A percentile compares a stretch with the other conserved stretches of the same genome.
Conservation (phyloP, 441 rosid species). For the Omphalea diandra region DNA sequence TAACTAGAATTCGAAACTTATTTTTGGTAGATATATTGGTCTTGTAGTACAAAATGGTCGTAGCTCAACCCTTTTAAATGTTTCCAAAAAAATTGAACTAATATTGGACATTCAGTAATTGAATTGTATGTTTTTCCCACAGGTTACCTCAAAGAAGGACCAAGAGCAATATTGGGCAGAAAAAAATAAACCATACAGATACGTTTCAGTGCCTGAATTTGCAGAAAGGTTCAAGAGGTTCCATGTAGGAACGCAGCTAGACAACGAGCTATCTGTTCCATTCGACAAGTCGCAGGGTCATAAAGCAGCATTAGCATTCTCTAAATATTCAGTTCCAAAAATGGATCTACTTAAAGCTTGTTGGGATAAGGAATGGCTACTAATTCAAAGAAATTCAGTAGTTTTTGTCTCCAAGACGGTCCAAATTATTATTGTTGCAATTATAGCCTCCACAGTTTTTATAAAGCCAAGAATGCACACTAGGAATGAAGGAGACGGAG, state of each 20-base stretch:
- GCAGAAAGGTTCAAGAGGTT: constrained; percentile 54
- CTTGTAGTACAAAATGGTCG: no score
- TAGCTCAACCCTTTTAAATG: no score
- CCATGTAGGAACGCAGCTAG: constrained; percentile 56
- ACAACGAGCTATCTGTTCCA: constrained; percentile 56
- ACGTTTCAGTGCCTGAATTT: constrained; percentile 63
- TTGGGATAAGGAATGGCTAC: constrained; percentile 79
- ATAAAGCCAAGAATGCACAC: constrained; percentile 52
- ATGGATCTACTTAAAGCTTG: constrained; percentile 66
- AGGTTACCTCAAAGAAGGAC: constrained; percentile 92
- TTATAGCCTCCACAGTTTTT: constrained; percentile 65
- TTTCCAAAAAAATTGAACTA: no score
- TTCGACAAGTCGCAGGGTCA: constrained; percentile 58
- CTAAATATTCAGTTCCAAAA: constrained; percentile 53
- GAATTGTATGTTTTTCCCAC: constrained; percentile 8
- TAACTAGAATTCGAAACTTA: no score
- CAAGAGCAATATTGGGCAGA: constrained; percentile 87
- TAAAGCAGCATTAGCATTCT: constrained; percentile 66
- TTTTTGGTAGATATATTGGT: no score
- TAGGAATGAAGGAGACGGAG: constrained; percentile 49
- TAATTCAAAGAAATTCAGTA: constrained; percentile 66
- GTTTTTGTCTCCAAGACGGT: constrained; percentile 61
- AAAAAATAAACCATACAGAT: constrained; percentile 49
- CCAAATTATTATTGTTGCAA: constrained; percentile 62
- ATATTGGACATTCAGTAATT: not conserved